Evolutionary conservation across 2,329 filamentous ascomycete species (phyloP), one percentile per base, ranked within the genome.

Genomic region (Hymenoscyphus scutula): DNA sequence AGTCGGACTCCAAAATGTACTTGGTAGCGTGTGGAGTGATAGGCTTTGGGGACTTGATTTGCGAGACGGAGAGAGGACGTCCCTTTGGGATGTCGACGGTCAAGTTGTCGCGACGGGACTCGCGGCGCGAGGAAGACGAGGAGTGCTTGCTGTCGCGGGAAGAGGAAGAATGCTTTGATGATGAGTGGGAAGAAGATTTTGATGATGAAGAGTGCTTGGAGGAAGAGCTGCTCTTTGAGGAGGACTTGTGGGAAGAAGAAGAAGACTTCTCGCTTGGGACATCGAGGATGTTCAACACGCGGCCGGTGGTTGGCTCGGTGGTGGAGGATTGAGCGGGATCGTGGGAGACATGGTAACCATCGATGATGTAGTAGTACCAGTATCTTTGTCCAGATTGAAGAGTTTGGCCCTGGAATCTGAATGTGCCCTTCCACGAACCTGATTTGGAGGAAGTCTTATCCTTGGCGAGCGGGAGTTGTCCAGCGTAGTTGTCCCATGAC

Each of bases 331-430:
- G 89, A 77, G 90, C 91, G 71, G 94, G 93, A 81, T 98, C 95
- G 84, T 98, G 94, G 66, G 93, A 93, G 77, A 96, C 89, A 78
- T 97, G 93, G 87, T 97, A 97, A 72, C 95, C 95, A 78, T 99
- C 95, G 78, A 98, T 95, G 87, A 98, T 97, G 85, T 97, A 99
- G 87, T 99, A 99, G 88, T 98, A 99, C 95, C 95, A 99, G 87
- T 98, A 98, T 76, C 94, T 89, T 77, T 91, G 88, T 76, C 94
- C 92, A 72, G 91, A 83, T 82, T 94, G 88, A 73, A 98, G 85
- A 64, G 91, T 94, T 66, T 86, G 80, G 76, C 89, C 89, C 80
- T 95, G 90, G 82, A 99, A 97, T 81, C 92, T 89, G 84, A 99
- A 97, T 74, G 92, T 96, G 75, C 94, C 95, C 77, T 93, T 91